A percentile compares a stretch with the other conserved stretches of the same genome.
Evolutionary conservation across 306 rosid species (phyloP).

Genomic region (Lathyrus tuberosus): DNA sequence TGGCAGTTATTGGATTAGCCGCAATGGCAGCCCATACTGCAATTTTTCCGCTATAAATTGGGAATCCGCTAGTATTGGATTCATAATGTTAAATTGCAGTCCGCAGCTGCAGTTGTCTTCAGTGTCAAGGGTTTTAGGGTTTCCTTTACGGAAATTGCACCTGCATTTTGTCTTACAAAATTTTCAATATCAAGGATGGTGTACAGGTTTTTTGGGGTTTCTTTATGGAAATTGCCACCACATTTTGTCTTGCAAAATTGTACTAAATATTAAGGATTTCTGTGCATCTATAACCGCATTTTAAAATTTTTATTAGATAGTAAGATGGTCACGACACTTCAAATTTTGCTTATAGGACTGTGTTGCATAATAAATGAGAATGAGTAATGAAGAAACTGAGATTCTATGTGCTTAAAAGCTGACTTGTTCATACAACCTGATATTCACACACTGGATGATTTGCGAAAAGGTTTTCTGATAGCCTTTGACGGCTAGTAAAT

Average conservation of each 20-base stretch:
- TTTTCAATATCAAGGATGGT: not conserved
- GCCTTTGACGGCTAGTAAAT: not conserved
- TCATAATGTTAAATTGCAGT: not conserved
- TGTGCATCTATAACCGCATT: not conserved
- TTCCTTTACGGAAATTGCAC: not conserved
- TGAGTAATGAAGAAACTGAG: not conserved
- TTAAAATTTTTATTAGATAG: not conserved
- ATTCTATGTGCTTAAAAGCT: not conserved
- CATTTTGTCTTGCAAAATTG: not conserved
- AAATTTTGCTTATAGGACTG: conserved; percentile 4
- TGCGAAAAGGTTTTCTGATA: not conserved
- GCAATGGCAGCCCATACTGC: no score
- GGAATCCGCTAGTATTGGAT: not conserved
- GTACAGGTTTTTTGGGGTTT: not conserved
- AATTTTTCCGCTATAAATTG: no score
- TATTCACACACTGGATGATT: not conserved
- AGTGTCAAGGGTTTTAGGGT: not conserved
- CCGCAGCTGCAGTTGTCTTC: not conserved
- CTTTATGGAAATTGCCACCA: not conserved
- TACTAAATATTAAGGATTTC: not conserved
- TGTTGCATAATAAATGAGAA: not conserved
- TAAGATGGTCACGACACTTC: not conserved
- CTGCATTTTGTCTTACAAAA: not conserved
- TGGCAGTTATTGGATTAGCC: no score
- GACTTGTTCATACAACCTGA: not conserved